Conservation (phyloP, 2,329 filamentous ascomycete genomes). For the Pyrenochaeta sp. region DNA sequence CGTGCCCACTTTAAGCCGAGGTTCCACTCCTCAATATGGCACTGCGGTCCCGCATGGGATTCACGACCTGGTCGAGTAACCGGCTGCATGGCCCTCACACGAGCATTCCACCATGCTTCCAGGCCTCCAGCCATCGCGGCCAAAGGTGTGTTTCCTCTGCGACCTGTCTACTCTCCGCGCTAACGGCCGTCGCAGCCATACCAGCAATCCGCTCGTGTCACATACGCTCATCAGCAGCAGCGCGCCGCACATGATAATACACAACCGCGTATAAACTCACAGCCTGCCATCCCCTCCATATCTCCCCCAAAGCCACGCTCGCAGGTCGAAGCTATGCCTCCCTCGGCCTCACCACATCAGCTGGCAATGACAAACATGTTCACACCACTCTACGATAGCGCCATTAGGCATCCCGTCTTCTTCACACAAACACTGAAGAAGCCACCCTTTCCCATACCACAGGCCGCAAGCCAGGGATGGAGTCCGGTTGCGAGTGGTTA, state of each 20-base stretch:
- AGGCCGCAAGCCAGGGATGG: conserved; percentile 43
- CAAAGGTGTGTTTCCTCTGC: conserved; percentile 38
- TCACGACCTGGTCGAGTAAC: not conserved
- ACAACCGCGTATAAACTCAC: conserved; percentile 6
- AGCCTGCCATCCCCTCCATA: conserved; percentile 2
- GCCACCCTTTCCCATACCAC: conserved; percentile 57
- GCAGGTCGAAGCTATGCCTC: conserved; percentile 61
- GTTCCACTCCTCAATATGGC: conserved; percentile 12
- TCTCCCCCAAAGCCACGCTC: conserved; percentile 39
- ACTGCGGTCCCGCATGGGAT: conserved; percentile 13
- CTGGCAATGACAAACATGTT: conserved; percentile 24
- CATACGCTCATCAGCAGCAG: conserved; percentile 33
- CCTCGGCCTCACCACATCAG: conserved; percentile 27
- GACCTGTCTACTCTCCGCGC: conserved; percentile 11
- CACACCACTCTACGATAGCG: conserved; percentile 58
- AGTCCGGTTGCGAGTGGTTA: conserved; percentile 57
- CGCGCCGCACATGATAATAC: conserved; percentile 27
- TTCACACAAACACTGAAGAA: conserved; percentile 71
- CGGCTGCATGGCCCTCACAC: conserved; percentile 16
- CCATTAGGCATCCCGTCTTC: conserved; percentile 76
- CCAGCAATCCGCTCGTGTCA: conserved; percentile 30
- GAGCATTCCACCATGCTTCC: conserved; percentile 44
- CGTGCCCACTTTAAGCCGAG: conserved; percentile 28
- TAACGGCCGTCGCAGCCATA: conserved; percentile 24
- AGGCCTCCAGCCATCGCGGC: conserved; percentile 49